Conservation (phyloP, 345 rosid species). For the Mangifera indica region DNA sequence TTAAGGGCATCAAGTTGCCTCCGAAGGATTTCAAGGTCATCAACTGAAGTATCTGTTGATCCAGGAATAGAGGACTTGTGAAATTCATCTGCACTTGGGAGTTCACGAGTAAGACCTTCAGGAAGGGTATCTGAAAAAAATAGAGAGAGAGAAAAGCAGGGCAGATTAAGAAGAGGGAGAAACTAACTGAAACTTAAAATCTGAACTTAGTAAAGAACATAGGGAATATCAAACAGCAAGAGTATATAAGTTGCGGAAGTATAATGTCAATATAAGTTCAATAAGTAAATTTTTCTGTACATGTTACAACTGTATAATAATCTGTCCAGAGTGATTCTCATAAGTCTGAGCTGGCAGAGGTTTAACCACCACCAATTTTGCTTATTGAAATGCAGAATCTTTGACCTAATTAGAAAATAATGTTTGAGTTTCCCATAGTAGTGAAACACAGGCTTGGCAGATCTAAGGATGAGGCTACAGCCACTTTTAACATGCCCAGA, state of each 20-base stretch:
- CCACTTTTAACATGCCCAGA: background rate
- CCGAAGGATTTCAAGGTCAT: constrained; percentile 78
- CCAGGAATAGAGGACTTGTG: constrained; percentile 39
- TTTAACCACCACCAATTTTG: background rate
- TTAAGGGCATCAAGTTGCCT: constrained; percentile 89
- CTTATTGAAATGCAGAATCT: background rate
- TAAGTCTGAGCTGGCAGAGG: background rate
- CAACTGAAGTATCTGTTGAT: constrained; percentile 40
- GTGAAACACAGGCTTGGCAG: background rate
- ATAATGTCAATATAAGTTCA: background rate
- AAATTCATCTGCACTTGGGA: constrained; percentile 71
- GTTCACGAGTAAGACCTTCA: constrained; percentile 82
- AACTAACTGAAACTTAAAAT: background rate
- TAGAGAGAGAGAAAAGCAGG: too few relatives aligned
- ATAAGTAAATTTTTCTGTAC: background rate
- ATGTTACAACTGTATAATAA: background rate
- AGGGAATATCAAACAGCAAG: background rate
- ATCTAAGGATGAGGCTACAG: background rate
- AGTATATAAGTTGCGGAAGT: background rate
- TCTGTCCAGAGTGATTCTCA: background rate
- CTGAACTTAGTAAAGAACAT: too few relatives aligned
- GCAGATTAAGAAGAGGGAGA: background rate
- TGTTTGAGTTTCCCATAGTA: background rate
- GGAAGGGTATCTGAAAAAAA: constrained; percentile 61
- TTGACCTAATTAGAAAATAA: constrained; percentile 1